Evolutionary conservation across 768 basidiomycete genomes (phyloP), one percentile per base, ranked within the genome.

Genomic region (Suillus discolor): DNA sequence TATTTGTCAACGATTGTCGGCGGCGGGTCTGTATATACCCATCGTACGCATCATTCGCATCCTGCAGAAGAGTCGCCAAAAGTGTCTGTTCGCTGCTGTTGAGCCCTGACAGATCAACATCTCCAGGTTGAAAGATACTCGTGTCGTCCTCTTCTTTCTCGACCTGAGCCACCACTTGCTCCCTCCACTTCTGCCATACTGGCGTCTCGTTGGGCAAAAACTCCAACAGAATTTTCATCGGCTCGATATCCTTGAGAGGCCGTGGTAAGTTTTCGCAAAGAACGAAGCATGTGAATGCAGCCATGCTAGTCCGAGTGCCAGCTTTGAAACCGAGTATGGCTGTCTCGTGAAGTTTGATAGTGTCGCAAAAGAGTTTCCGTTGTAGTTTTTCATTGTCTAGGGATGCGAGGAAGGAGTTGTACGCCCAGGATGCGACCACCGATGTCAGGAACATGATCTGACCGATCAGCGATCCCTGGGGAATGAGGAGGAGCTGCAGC

Each of bases 401-500:
- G 23, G 70, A 68, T 36, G 73, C 71, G 15, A 79, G 68, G 55
- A 70, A 74, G 23, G 68, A 70, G n/a, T 75, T 75, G 62, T 78
- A 73, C 23, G 49, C 34, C 78, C 76, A 79, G 13, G 76, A 77
- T 4, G 68, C 70, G 23, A 61, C 65, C 47, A 78, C 67, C 5
- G 74, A 72, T 55, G 64, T 6, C 34, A 79, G 53, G 61, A 78
- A 77, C 73, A 78, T 72, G 64, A 73, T 65, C 65, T 77, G 75
- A 28, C 77, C 75, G 39, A 79, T 76, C 4, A 77, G 59, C 6
- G 69, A 67, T n/a, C 71, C 73, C 39, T 76, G 74, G 1, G 77
- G 77, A 34, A 77, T 70, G 62, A 78, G 71, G 49, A 78, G 69
- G 42, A 79, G 70, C 65, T 78, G 75, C 28, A 70, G 64, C 54